These are phyloP conservation scores for Ramularia collo-cygni DNA, from an alignment of 2,329 filamentous ascomycete genomes.

Conservation along the genomic window DNA sequence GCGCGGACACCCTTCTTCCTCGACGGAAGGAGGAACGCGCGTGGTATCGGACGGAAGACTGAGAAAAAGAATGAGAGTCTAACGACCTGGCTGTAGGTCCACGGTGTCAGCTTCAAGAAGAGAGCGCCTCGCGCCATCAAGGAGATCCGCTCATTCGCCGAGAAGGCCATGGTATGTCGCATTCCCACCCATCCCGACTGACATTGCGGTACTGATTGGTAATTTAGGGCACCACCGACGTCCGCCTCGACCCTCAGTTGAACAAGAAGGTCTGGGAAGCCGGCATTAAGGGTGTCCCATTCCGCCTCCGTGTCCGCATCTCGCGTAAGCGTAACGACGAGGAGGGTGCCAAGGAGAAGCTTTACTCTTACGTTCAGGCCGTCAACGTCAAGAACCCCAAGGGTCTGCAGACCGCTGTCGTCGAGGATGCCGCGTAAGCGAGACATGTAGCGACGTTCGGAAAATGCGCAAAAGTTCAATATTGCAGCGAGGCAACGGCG, in stretches of 20 bases:
- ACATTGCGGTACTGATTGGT: slow-evolving; percentile 6
- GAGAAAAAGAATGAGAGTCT: slow-evolving; percentile 38
- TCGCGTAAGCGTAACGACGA: slow-evolving; percentile 99
- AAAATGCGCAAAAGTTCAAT: neutral
- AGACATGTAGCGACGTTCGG: neutral
- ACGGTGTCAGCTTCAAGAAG: slow-evolving; percentile 99
- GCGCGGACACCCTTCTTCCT: slow-evolving; percentile 4
- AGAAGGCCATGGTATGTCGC: slow-evolving; percentile 87
- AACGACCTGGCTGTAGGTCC: slow-evolving; percentile 57
- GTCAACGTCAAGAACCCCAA: slow-evolving; percentile 99
- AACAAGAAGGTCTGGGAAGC: slow-evolving; percentile 99
- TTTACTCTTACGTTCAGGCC: slow-evolving; percentile 99
- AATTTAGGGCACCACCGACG: slow-evolving; percentile 81
- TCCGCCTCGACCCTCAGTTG: slow-evolving; percentile 95
- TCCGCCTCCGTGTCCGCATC: slow-evolving; percentile 95
- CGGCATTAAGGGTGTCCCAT: slow-evolving; percentile 97
- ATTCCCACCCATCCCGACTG: slow-evolving; percentile 2
- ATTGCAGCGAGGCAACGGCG: slow-evolving; percentile 2
- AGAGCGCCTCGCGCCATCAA: slow-evolving; percentile 96
- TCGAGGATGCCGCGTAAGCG: slow-evolving; percentile 51
- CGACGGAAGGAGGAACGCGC: neutral
- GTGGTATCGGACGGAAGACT: slow-evolving; percentile 61
- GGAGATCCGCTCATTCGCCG: slow-evolving; percentile 95
- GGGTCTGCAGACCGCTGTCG: slow-evolving; percentile 88
- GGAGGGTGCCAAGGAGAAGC: slow-evolving; percentile 98